Conservation (phyloP, 805 yeast genomes). For the Candida patagonica region DNA sequence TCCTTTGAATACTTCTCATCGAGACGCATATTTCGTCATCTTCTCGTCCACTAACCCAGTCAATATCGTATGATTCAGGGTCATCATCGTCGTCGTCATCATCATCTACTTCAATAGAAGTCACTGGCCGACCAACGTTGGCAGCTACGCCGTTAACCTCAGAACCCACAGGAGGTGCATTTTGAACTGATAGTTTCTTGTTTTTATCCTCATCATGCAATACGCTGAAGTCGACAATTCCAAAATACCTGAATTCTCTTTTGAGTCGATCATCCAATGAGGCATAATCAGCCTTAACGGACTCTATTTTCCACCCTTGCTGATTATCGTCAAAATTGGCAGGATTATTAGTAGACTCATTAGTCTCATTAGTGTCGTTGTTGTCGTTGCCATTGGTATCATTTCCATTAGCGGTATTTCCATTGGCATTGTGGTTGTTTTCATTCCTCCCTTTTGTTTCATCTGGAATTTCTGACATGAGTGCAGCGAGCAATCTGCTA, state of each 20-base stretch:
- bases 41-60: constrained; percentile 74
- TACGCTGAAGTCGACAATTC: constrained; percentile 46
- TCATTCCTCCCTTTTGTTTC: background rate
- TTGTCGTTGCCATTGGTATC: constrained; percentile 26
- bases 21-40: constrained; percentile 93
- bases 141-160: background rate
- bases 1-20: constrained; percentile 60
- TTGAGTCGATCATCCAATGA: constrained; percentile 81
- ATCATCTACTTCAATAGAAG: constrained; percentile 17
- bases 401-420: constrained; percentile 23
- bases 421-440: constrained; percentile 2
- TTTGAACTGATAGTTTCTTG: constrained; percentile 15
- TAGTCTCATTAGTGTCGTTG: constrained; percentile 7
- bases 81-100: constrained; percentile 19
- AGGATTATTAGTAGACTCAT: constrained; percentile 9
- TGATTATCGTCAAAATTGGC: constrained; percentile 9
- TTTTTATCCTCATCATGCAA: constrained; percentile 25
- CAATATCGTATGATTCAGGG: constrained; percentile 33
- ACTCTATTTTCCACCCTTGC: constrained; percentile 37
- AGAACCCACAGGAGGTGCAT: background rate
- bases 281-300: constrained; percentile 53
- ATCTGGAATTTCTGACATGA: constrained; percentile 34
- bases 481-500: constrained; percentile 72
- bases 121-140: constrained; percentile 5
- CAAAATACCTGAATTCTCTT: constrained; percentile 81